Evolutionary conservation across 1,139 yeast genomes (phyloP).

Genomic region (Sugiyamaella sp.): DNA sequence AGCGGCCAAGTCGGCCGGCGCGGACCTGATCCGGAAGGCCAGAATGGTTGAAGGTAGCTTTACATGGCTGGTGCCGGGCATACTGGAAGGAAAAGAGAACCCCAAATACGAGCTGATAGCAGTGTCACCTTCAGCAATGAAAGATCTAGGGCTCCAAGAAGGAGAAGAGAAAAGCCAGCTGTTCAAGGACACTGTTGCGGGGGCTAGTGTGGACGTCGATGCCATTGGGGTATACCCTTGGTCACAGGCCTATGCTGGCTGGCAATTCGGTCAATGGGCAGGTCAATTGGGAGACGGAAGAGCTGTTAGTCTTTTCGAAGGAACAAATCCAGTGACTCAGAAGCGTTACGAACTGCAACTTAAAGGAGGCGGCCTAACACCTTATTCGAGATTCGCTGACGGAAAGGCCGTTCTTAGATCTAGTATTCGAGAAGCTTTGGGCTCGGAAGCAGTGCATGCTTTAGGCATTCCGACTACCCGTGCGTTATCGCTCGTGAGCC

Average conservation of each 20-base stretch:
- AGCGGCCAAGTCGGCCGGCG: constrained; percentile 50
- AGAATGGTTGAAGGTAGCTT: constrained; percentile 70
- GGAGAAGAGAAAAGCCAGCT: constrained; percentile 47
- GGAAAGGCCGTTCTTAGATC: constrained; percentile 93
- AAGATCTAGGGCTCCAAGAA: constrained; percentile 58
- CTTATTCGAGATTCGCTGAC: constrained; percentile 92
- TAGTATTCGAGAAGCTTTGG: constrained; percentile 82
- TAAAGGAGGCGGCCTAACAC: constrained; percentile 92
- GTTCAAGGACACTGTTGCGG: constrained; percentile 64
- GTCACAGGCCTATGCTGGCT: constrained; percentile 92
- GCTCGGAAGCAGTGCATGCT: constrained; percentile 78
- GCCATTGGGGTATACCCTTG: constrained; percentile 65
- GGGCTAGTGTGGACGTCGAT: constrained; percentile 39
- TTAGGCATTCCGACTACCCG: constrained; percentile 87
- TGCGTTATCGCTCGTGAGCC: constrained; percentile 69
- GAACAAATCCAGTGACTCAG: constrained; percentile 47
- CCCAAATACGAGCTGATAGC: constrained; percentile 55
- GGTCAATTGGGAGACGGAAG: constrained; percentile 98
- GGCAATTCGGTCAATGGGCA: constrained; percentile 95
- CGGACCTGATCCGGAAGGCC: constrained; percentile 54
- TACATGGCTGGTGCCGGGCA: constrained; percentile 52
- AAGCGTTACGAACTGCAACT: constrained; percentile 68
- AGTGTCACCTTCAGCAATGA: constrained; percentile 62
- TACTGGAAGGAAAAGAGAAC: constrained; percentile 25
- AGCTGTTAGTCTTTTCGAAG: constrained; percentile 77